phyloP scores from a whole-genome alignment of 768 basidiomycete genomes.

The Phaeotremella skinneri region DNA sequence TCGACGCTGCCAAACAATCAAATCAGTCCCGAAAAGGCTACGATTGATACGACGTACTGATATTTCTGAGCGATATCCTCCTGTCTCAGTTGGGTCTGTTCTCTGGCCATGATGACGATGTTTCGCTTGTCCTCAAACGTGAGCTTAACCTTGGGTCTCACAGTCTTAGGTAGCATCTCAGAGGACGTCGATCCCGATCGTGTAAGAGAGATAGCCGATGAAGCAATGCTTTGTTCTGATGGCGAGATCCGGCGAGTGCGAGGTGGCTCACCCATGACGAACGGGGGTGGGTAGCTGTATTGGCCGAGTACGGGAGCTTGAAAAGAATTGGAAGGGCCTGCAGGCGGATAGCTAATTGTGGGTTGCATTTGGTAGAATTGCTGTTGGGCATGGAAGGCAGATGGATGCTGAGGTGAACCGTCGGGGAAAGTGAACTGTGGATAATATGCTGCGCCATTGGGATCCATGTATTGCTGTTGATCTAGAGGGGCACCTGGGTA shows the following conservation, averaged over 20 bases:
- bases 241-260: constrained; percentile 35
- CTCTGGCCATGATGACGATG: constrained; percentile 43
- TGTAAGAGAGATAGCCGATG: constrained; percentile 27
- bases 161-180: constrained; percentile 17
- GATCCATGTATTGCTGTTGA: constrained; percentile 23
- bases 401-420: constrained; percentile 10
- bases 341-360: neutral
- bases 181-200: constrained; percentile 33
- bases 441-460: constrained; percentile 21
- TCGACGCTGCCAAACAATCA: constrained; percentile 36
- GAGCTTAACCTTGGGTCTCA: constrained; percentile 48
- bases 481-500: constrained; percentile 9
- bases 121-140: constrained; percentile 49
- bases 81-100: constrained; percentile 46
- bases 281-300: constrained; percentile 19
- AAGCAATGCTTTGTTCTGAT: constrained; percentile 25
- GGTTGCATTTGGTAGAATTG: neutral
- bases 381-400: constrained; percentile 7
- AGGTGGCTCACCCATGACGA: constrained; percentile 25
- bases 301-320: neutral
- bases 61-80: constrained; percentile 50
- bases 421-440: neutral
- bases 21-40: neutral
- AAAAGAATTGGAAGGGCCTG: constrained; percentile 2
- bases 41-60: constrained; percentile 30